Evolutionary conservation across 352 stramenopile species (phyloP).

Genomic region (Globisporangium mamillatum): DNA sequence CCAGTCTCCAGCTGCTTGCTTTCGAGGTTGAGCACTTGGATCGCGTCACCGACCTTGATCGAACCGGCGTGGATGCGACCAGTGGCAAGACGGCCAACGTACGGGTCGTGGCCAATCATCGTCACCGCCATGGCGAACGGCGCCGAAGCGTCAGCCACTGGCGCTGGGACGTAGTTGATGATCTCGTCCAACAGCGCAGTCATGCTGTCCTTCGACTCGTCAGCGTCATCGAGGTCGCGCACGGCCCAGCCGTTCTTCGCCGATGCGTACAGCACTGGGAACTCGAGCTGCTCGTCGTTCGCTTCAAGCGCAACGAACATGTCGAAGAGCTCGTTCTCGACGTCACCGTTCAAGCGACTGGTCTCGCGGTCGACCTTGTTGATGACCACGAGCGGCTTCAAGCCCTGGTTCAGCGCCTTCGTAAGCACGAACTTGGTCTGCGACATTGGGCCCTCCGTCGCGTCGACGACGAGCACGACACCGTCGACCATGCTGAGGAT

Average conservation of each 20-base stretch:
- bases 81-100: constrained; percentile 97
- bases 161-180: constrained; percentile 91
- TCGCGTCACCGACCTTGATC: constrained; percentile 88
- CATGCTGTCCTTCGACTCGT: constrained; percentile 85
- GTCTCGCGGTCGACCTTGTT: constrained; percentile 98
- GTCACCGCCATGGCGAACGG: constrained; percentile 95
- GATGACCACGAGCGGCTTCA: constrained; percentile 96
- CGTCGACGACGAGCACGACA: constrained; percentile 97
- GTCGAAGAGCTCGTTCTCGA: constrained; percentile 97
- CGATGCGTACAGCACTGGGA: constrained; percentile 95
- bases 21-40: constrained; percentile 89
- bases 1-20: constrained; percentile 76
- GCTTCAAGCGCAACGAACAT: constrained; percentile 95
- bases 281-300: constrained; percentile 95
- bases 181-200: constrained; percentile 96
- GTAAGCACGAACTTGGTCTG: constrained; percentile 99
- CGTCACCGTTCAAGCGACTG: constrained; percentile 88
- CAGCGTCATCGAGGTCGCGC: constrained; percentile 75
- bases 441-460: constrained; percentile 95
- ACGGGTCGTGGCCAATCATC: constrained; percentile 97
- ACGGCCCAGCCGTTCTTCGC: constrained; percentile 96
- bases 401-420: constrained; percentile 90
- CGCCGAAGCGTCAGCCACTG: constrained; percentile 69
- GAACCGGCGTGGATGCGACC: constrained; percentile 93
- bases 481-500: constrained; percentile 97